Conservation (phyloP, 139 green algal species). For the Raphidocelis subcapitata region DNA sequence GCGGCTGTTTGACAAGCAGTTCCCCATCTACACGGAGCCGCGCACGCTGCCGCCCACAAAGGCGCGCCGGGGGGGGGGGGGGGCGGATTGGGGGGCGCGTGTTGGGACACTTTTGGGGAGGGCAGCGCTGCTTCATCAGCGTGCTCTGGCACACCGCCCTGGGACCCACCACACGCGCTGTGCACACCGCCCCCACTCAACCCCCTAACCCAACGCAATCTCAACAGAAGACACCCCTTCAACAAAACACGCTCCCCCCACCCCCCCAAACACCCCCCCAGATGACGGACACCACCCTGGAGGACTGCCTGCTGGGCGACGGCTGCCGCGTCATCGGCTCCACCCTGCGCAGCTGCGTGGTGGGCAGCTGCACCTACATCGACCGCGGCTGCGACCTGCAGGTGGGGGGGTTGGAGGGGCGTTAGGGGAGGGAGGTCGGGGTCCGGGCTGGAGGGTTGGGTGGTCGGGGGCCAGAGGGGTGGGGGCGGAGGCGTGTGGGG, state of each 20-base stretch:
- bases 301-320: conserved; percentile 56
- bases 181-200: too few species aligned
- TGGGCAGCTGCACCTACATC: conserved; percentile 25
- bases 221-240: conserved; percentile 4
- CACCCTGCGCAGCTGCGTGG: conserved; percentile 31
- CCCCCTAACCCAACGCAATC: conserved; percentile 24
- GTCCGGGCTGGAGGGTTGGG: too few species aligned
- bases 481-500: too few species aligned
- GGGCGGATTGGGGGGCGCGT: too few species aligned
- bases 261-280: too few species aligned
- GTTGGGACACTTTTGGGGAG: background rate
- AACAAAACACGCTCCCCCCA: too few species aligned
- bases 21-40: conserved; percentile 91
- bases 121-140: conserved; percentile 50
- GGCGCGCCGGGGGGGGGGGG: too few species aligned
- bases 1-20: conserved; percentile 63
- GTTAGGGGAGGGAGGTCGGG: background rate
- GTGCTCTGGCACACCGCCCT: too few species aligned
- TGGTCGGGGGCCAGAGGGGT: background rate
- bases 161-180: too few species aligned
- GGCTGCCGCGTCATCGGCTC: conserved; percentile 38
- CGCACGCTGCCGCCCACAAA: conserved; percentile 90
- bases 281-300: conserved; percentile 34
- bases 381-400: conserved; percentile 12
- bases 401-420: background rate